Base-by-base conservation (phyloP, 1,139 yeast genomes). In the Candida sp. region DNA sequence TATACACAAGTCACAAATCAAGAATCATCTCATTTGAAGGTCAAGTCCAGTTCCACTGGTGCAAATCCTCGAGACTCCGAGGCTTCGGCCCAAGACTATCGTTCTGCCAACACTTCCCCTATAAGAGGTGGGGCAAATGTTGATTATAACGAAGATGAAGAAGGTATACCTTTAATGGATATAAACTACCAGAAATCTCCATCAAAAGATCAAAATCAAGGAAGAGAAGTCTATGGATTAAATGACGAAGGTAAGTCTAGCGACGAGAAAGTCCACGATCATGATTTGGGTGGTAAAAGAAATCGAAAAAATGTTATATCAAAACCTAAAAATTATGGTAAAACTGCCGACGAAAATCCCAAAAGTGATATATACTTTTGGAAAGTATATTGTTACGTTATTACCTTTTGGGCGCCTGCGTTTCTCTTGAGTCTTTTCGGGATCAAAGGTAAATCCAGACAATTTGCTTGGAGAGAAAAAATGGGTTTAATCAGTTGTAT, bases 391-490 rank as follows among this genome's bases (percentile, higher is more conserved):
- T 90, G 97, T 61, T 80, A 81, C 55, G 54, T 78, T 8, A 67
- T 93, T 34, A 91, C 98, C 0, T 89, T 89, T 62, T 91, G 97
- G 95, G 95, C 96, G 3, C 96, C 97, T 1, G 77, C 85, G 3
- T 84, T 91, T 0, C 51, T 91, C 30, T 68, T 93, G 56, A 71
- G 73, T 41, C 63, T 86, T 43, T 87, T 81, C 64, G 98, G 98
- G 4, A 77, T 91, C 76, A 77, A 77, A 35, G 83, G 87, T 25
- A 81, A 81, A 54, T 90, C 83, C 41, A 80, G 96, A 50, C 97
- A 89, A 61, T 81, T 82, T 72, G 98, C 98, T 0, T 93, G 99
- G 99, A 78, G 98, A 60, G 99, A 93, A 61, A 93, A 93, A 61
- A 85, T 91, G 38, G 98, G 88, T 1, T 74, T 93, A 43, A 74